These are phyloP conservation scores for Salix brachista DNA, from an alignment of 345 rosid genomes.

Conservation along the genomic window DNA sequence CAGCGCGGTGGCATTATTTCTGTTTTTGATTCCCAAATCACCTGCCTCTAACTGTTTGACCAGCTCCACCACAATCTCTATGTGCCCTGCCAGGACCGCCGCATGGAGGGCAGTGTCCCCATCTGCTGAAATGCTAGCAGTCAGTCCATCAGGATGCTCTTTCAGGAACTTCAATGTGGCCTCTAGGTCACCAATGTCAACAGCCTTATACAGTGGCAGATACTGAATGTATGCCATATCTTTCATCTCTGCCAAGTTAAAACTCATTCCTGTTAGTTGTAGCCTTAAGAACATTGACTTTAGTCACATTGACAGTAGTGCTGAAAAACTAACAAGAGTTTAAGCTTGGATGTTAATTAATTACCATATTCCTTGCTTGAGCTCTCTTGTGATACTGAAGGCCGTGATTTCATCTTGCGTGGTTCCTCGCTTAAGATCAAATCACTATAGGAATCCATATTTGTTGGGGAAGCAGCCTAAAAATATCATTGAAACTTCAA, in stretches of 20 bases:
- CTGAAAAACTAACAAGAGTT: neutral
- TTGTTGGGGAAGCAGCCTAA: neutral
- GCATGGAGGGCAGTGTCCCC: constrained; percentile 64
- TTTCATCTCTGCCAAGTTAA: constrained; percentile 7
- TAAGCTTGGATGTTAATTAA: neutral
- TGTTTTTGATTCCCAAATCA: constrained; percentile 32
- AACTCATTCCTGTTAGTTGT: neutral
- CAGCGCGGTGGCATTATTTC: constrained; percentile 52
- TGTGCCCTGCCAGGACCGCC: constrained; percentile 62
- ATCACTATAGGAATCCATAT: constrained; percentile 8
- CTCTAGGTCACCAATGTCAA: constrained; percentile 56
- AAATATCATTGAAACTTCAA: neutral
- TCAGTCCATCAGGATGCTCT: constrained; percentile 30
- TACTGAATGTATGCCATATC: constrained; percentile 21
- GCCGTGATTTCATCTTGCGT: neutral
- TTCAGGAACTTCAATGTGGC: constrained; percentile 41
- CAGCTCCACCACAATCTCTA: constrained; percentile 52
- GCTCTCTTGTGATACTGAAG: neutral
- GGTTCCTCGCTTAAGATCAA: neutral
- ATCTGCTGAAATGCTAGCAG: constrained; percentile 47
- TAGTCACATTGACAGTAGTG: neutral
- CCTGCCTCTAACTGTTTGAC: constrained; percentile 16
- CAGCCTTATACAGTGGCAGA: constrained; percentile 46
- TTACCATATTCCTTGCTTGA: constrained; percentile 7
- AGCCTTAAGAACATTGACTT: neutral